Conservation (phyloP, 768 basidiomycete genomes). For the Suillus decipiens region DNA sequence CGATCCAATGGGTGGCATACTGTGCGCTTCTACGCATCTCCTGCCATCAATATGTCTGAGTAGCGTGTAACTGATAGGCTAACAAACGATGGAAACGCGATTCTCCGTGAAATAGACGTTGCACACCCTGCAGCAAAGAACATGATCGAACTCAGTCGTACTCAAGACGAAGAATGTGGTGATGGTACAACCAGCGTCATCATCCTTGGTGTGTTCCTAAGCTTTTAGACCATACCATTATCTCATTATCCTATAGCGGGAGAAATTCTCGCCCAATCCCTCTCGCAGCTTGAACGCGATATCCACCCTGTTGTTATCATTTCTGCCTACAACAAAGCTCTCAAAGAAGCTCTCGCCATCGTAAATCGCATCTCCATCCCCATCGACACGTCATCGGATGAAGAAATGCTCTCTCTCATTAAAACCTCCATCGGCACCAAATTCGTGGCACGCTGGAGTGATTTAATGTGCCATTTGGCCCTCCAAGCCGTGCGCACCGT, state of each 20-base stretch:
- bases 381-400: constrained; percentile 83
- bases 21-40: constrained; percentile 52
- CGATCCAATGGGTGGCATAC: constrained; percentile 98
- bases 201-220: constrained; percentile 77
- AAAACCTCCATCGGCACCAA: constrained; percentile 99
- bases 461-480: constrained; percentile 96
- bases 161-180: constrained; percentile 98
- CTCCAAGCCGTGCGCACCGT: constrained; percentile 91
- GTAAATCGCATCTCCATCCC: constrained; percentile 87
- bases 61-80: constrained; percentile 48
- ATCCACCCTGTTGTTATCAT: constrained; percentile 99
- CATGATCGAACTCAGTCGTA: constrained; percentile 98
- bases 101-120: constrained; percentile 97
- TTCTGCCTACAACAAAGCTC: constrained; percentile 94
- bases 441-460: constrained; percentile 94
- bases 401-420: constrained; percentile 94
- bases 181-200: constrained; percentile 99
- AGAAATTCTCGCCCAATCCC: constrained; percentile 94
- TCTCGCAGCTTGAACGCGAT: constrained; percentile 91
- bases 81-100: constrained; percentile 99
- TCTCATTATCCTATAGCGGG: constrained; percentile 56
- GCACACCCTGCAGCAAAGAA: constrained; percentile 99
- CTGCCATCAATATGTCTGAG: not conserved
- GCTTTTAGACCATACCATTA: not conserved
- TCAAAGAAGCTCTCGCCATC: constrained; percentile 88